phyloP scores from a whole-genome alignment of 1,284 basidiomycete genomes.

The Cerioporus squamosus region DNA sequence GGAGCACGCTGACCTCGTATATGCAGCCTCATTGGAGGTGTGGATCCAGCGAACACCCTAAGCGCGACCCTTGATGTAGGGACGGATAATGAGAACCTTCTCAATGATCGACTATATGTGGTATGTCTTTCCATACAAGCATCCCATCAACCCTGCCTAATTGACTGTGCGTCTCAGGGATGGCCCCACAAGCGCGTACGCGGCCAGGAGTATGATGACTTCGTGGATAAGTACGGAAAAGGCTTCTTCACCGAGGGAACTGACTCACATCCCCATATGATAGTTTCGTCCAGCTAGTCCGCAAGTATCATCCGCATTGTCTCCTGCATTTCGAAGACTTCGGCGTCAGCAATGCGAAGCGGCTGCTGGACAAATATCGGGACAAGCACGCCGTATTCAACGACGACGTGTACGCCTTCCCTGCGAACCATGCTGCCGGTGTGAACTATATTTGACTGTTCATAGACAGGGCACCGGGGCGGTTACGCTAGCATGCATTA shows the following conservation, averaged over 20 bases:
- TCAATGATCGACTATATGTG: conserved; percentile 71
- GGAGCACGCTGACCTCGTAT: not conserved
- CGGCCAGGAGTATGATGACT: conserved; percentile 68
- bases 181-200: conserved; percentile 68
- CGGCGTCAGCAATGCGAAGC: conserved; percentile 75
- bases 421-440: conserved; percentile 3
- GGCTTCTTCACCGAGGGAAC: not conserved
- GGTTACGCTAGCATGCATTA: conserved; percentile 79
- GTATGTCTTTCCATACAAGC: conserved; percentile 36
- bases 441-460: not conserved
- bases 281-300: conserved; percentile 49
- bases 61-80: conserved; percentile 79
- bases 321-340: conserved; percentile 83
- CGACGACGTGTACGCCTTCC: conserved; percentile 66
- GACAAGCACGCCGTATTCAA: conserved; percentile 77
- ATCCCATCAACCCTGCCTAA: not conserved
- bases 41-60: conserved; percentile 73
- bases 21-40: conserved; percentile 81
- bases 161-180: conserved; percentile 46
- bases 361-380: conserved; percentile 71
- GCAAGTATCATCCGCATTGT: conserved; percentile 48
- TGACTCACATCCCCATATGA: not conserved
- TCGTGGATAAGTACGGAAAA: conserved; percentile 62
- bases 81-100: conserved; percentile 70
- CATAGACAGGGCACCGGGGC: conserved; percentile 84